These are phyloP conservation scores for Hygrocybe punicea DNA, from an alignment of 768 basidiomycete genomes.

Conservation along the genomic window DNA sequence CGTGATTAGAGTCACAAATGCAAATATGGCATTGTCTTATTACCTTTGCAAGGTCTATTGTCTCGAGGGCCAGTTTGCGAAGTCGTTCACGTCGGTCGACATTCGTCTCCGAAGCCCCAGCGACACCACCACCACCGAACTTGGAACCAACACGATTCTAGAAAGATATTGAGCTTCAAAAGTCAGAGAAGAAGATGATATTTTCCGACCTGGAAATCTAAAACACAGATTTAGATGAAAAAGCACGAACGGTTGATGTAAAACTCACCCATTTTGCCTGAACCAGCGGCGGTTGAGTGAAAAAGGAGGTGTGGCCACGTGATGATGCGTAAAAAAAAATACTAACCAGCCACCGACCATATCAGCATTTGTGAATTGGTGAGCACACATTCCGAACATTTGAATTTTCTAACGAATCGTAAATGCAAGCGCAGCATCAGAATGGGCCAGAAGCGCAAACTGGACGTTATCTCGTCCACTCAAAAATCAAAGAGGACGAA, in stretches of 20 bases:
- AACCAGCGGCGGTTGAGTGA: neutral
- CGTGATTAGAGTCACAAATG: constrained; percentile 9
- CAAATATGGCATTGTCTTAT: constrained; percentile 15
- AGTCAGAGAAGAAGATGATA: neutral
- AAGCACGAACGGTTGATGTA: constrained; percentile 8
- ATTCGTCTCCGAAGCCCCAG: constrained; percentile 91
- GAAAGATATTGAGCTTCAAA: constrained; percentile 13
- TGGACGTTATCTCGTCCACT: constrained; percentile 50
- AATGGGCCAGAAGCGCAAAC: constrained; percentile 57
- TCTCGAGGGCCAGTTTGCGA: constrained; percentile 92
- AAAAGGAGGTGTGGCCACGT: neutral
- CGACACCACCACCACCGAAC: constrained; percentile 94
- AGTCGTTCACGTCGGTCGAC: constrained; percentile 93
- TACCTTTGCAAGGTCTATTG: constrained; percentile 96
- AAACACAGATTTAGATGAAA: constrained; percentile 9
- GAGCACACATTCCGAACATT: neutral
- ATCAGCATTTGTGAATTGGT: neutral
- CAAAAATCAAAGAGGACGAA: constrained; percentile 64
- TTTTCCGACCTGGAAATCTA: constrained; percentile 65
- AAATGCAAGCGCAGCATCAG: neutral
- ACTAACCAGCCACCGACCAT: no score
- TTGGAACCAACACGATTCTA: constrained; percentile 95
- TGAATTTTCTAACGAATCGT: neutral
- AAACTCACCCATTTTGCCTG: constrained; percentile 37
- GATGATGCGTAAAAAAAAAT: no score